Evolutionary conservation across 176 grass and related monocot species (phyloP), one percentile per base, ranked within the genome.

Genomic region (Ensete ventricosum): DNA sequence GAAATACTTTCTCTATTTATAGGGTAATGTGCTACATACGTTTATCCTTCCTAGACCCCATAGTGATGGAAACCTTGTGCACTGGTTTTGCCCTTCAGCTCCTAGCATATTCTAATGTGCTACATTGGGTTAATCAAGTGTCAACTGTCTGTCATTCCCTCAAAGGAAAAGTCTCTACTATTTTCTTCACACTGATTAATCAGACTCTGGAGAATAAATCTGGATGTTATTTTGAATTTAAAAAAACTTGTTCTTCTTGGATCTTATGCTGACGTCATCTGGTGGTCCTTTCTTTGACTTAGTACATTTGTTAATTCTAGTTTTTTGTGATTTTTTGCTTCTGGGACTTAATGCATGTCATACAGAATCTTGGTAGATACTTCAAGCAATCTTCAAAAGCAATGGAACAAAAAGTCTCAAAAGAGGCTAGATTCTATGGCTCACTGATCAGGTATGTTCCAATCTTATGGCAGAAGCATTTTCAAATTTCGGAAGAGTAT

Each of bases 381-480:
- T 98, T 98, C 72, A 98, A 89, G 74, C 94, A 98, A 62, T 93
- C 87, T 20, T 82, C 90, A 21, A 93, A 85, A 73, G 87, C 84
- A 67, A 87, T 98, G 85, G 90, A 91, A 58, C 94, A 87, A 83
- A 88, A 93, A 55, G 83, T 93, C 55, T 83, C 83, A 65, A 90
- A 82, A 77, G 94, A 89, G 54, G 84, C 90, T 53, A 93, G 85
- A 82, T 98, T 98, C 78, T 93, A 89, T 13, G 84, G 74, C 71
- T 91, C 94, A 11, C 87, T 98, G 19, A 98, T 98, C 78, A 98
- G 94, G 94, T 89, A 71, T 69, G 2, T 29, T 74, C 13, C 72
- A 57, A 58, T 24, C 19, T 26, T 74, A 23, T 27, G 21, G 27
- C 14, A 2, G 4, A 14, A 55, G 21, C 10, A 29, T 55, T 55